Base-by-base conservation (phyloP, 1,284 basidiomycete species). In the Puccinia novopanici region DNA sequence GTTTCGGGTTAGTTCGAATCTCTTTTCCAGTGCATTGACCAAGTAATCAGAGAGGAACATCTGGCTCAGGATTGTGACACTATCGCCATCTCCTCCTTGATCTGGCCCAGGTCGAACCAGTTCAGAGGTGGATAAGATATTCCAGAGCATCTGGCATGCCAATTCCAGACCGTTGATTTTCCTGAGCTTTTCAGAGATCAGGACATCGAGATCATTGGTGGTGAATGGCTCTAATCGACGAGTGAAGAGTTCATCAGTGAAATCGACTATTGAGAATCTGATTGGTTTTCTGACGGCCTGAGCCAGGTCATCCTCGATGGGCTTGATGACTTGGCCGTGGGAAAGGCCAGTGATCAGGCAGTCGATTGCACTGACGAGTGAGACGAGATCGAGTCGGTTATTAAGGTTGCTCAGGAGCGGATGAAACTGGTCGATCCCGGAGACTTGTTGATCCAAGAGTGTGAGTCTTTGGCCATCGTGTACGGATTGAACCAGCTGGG, bases 1-100 rank as follows among this genome's bases (percentile, higher is more conserved):
- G 19, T 85, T 83, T n/a, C 85, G 82, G 4, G 85, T 84, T 27
- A 87, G 82, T 9, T 81, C 78, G 75, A 85, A 86, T 8, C 87
- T 84, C 9, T 84, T 82, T 6, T 82, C 81, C 52, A 87, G 82
- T 37, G 82, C 81, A 3, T 82, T 75, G 0, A 84, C 70, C 42
- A 86, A 75, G 0, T 83, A 81, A 13, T 86, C 84, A 0, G 85
- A 75, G 27, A 87, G 78, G 6, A 87, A 82, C 2, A 85, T 84
- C 52, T 85, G 84, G 15, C 86, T 84, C 9, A 86, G 82, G 4
- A 86, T 86, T 2, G 57, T 55, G n/a, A 42, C 30, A 6, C 76
- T 40, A 13, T 75, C 57, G 24, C 67, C 59, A 24, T 75, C 68
- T 42, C 68, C 54, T 15, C 82, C 80, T n/a, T 77, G 45, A 40